Base-by-base conservation (phyloP, 371 early-diverging fungal species). In the Aphelidium insulamus region DNA sequence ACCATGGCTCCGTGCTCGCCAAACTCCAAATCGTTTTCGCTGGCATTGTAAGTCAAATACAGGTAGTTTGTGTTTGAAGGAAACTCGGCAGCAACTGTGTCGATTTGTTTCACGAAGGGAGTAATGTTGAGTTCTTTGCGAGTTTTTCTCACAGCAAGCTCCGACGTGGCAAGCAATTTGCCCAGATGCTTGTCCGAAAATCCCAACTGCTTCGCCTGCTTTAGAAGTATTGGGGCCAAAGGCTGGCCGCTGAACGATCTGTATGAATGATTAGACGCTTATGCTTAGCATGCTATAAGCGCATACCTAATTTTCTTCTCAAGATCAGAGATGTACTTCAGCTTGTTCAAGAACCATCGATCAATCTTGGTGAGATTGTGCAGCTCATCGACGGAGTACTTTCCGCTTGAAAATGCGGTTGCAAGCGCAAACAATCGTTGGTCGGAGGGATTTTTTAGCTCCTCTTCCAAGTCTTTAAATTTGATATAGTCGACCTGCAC, bases 1-100 rank as follows among this genome's bases (percentile, higher is more conserved):
- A 92, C 92, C 79, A 87, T 86, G 24, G 78, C 60, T 36, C 86
- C 88, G 36, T 73, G 57, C 45, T 85, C 86, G 26, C 73, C 66
- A 48, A 87, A 90, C 0, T 52, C 37, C 17, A 92, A 55, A 47
- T 92, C 90, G 54, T 87, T 72, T 47, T 73, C 72, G 4, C 65
- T 54, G 34, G 84, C 94, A 48, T 83, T 83, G 66, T 90, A 90
- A 3, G 94, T 90, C 55, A 74, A 74, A 58, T 92, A 92, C 37
- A 92, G 57, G 53, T 92, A 92, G 63, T 92, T 92, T 33, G 90
- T 92, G 50, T 59, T 69, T 35, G 81, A 77, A 24, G 90, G 90
- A 66, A 88, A 88, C 63, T 94, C 92, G 33, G 83, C 90, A 27
- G 95, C 95, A 29, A 92, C 77, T 29, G 94, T 92, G 61, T 92